Evolutionary conservation across 2,329 filamentous ascomycete genomes (phyloP), one percentile per base, ranked within the genome.

Genomic region (Raffaelea ambrosiae): DNA sequence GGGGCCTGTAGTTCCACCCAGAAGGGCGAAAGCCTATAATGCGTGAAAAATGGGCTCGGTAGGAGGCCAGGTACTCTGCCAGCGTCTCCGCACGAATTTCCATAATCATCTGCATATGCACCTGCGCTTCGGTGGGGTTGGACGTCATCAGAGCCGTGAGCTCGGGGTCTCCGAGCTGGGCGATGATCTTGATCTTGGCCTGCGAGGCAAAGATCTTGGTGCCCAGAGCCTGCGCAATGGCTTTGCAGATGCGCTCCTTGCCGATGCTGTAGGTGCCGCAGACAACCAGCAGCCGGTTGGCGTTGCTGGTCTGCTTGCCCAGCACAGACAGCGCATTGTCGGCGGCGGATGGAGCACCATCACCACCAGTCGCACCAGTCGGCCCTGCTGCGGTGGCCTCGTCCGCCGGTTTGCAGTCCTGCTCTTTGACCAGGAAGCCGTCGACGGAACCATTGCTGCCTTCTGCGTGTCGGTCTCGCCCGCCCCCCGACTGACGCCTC

Each of bases 191-290:
- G 62, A 88, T 85, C 67, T 98, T 98, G 46, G 77, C 73, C 0
- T 88, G 72, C 1, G 88, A 81, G 0, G 91, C 91, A 60, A 85
- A 98, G 53, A 98, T 97, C 61, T 95, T 95, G 56, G 83, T 87
- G 36, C 81, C 73, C 3, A 98, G 73, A 0, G 90, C 90, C 57
- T 84, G 80, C 4, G 93, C 93, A 54, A 98, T 95, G 40, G 88
- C 90, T 29, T 95, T 74, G 62, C 91, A 97, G 55, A 98, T 90
- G 38, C 90, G 84, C 65, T 98, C 93, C 67, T 98, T 98, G 60
- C 93, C 93, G 58, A 98, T 98, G 57, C 86, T 94, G 67, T 98
- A 98, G 0, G 93, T 98, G 40, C 93, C 93, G 51, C 95, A 94
- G 7, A 98, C 80, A 5, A 98, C 87, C 0, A 98, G 76, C 3